These are phyloP conservation scores for Lecanicillium sp. DNA, from an alignment of 2,329 filamentous ascomycete genomes.

Conservation along the genomic window DNA sequence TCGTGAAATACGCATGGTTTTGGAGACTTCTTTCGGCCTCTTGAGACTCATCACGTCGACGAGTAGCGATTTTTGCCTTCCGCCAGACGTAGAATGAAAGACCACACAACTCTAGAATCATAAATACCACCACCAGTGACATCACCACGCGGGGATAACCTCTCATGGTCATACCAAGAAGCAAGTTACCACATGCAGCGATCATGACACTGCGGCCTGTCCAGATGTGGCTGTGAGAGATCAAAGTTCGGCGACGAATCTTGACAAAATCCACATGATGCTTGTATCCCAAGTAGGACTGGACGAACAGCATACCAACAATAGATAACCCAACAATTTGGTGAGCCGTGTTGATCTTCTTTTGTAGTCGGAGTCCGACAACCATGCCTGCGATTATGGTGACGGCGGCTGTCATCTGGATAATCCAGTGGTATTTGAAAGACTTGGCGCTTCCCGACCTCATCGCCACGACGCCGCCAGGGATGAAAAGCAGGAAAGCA, in stretches of 20 bases:
- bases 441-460: constrained; percentile 14
- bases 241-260: constrained; percentile 17
- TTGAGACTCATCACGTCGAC: not conserved
- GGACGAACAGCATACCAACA: constrained; percentile 10
- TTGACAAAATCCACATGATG: constrained; percentile 18
- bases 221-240: constrained; percentile 14
- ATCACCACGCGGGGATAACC: not conserved
- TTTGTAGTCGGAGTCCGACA: not conserved
- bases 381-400: not conserved
- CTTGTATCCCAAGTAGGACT: constrained; percentile 16
- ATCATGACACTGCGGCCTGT: constrained; percentile 14
- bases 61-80: not conserved
- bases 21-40: not conserved
- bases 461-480: constrained; percentile 16
- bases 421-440: constrained; percentile 19
- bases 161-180: constrained; percentile 9
- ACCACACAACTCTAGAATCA: not conserved
- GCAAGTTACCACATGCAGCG: not conserved
- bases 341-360: constrained; percentile 10
- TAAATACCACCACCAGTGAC: not conserved
- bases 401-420: constrained; percentile 12
- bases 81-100: constrained; percentile 4
- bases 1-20: not conserved
- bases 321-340: constrained; percentile 16
- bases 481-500: constrained; percentile 17